These are phyloP conservation scores for Nicotiana tomentosiformis DNA, from an alignment of 257 asterid species.

Conservation along the genomic window DNA sequence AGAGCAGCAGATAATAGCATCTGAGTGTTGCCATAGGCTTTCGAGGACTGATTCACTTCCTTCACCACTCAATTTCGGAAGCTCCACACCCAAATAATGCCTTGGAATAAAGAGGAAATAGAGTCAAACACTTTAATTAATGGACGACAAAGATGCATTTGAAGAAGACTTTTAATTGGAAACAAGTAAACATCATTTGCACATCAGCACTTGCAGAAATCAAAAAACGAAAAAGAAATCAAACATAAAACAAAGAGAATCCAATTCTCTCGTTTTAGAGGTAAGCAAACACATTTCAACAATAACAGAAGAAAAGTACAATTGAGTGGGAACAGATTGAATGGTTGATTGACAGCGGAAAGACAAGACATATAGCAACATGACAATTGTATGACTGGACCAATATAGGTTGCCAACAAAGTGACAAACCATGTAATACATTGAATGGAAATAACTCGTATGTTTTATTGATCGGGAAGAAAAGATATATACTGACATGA, in stretches of 20 bases:
- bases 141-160: not conserved
- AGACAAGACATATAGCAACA: not conserved
- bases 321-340: not conserved
- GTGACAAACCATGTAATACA: not conserved
- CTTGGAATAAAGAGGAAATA: conserved; percentile 20
- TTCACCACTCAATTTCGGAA: conserved; percentile 50
- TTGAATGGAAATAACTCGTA: not conserved
- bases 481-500: not conserved
- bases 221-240: not conserved
- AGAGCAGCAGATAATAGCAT: conserved; percentile 83
- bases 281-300: not conserved
- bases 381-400: conserved; percentile 2
- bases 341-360: not conserved
- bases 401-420: not conserved
- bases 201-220: not conserved
- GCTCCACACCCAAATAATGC: conserved; percentile 67
- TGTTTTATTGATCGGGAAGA: not conserved
- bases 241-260: not conserved
- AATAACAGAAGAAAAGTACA: not conserved
- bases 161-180: not conserved
- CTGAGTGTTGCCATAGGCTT: conserved; percentile 69
- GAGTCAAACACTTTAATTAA: not conserved
- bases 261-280: not conserved
- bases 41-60: conserved; percentile 64
- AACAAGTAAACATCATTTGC: not conserved